These are phyloP conservation scores for Areca catechu DNA, from an alignment of 176 grass and related monocot species.

Conservation along the genomic window DNA sequence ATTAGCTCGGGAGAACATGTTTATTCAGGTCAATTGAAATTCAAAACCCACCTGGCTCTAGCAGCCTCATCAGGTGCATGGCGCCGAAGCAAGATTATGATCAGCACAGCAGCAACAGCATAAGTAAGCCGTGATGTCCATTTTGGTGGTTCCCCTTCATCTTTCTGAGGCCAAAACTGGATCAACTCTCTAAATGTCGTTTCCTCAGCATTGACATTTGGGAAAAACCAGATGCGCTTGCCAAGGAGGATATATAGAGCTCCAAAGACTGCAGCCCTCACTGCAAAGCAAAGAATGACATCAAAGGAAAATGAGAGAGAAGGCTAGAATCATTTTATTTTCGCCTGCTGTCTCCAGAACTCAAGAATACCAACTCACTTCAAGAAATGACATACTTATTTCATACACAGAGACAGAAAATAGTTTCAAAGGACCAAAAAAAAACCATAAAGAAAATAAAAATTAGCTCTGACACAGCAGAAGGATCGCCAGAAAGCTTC, in stretches of 20 bases:
- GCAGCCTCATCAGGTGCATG: slow-evolving; percentile 99
- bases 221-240: slow-evolving; percentile 97
- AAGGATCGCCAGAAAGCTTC: too few species aligned
- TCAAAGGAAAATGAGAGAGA: neutral
- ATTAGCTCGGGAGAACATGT: neutral
- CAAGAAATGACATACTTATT: too few species aligned
- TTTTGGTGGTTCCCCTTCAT: slow-evolving; percentile 70
- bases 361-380: neutral
- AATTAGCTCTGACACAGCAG: too few species aligned
- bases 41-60: slow-evolving; percentile 73
- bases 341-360: neutral
- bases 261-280: slow-evolving; percentile 79
- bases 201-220: slow-evolving; percentile 98
- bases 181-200: slow-evolving; percentile 92
- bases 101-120: slow-evolving; percentile 40
- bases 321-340: neutral
- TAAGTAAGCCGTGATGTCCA: slow-evolving; percentile 88
- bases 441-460: too few species aligned
- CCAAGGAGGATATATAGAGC: slow-evolving; percentile 73
- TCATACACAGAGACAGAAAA: too few species aligned
- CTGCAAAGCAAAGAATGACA: slow-evolving; percentile 37
- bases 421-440: too few species aligned
- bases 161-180: slow-evolving; percentile 93
- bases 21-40: slow-evolving; percentile 2
- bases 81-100: slow-evolving; percentile 81